Evolutionary conservation across 306 rosid genomes (phyloP).

Genomic region (Cucurbita ficifolia): DNA sequence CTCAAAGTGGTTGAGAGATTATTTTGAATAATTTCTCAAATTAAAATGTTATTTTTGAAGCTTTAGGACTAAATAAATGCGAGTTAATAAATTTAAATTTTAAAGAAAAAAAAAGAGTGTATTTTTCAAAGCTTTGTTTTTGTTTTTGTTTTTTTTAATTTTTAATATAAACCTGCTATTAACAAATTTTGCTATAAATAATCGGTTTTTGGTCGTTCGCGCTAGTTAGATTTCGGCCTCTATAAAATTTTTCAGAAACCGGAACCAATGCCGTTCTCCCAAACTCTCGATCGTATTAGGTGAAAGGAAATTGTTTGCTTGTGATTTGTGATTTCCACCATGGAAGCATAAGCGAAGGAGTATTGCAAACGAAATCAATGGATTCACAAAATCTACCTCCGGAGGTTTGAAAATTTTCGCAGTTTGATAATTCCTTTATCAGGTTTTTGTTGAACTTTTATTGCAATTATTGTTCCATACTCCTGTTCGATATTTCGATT

Average conservation of each 20-base stretch:
- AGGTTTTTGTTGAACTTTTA: conserved; percentile 11
- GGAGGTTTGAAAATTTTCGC: conserved; percentile 33
- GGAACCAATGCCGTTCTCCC: not conserved
- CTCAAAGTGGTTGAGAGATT: no score
- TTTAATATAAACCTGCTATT: no score
- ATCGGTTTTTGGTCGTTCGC: not conserved
- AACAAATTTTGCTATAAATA: not conserved
- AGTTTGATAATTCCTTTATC: not conserved
- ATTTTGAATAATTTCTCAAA: no score
- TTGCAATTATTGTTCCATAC: conserved; percentile 9
- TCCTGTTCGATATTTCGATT: not conserved
- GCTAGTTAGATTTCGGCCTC: not conserved
- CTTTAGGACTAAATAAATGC: no score
- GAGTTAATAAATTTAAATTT: no score
- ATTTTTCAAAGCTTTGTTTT: no score
- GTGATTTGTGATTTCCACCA: not conserved
- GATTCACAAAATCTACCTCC: conserved; percentile 4
- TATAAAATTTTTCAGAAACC: not conserved
- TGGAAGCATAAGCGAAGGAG: not conserved
- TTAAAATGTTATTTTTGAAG: no score
- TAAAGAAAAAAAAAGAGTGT: no score
- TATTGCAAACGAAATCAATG: not conserved
- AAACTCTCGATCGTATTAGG: not conserved
- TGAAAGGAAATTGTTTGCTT: not conserved
- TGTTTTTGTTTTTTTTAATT: no score